Evolutionary conservation across 495 filamentous ascomycete species (phyloP), one percentile per base, ranked within the genome.

Genomic region (Pyronema domesticum): DNA sequence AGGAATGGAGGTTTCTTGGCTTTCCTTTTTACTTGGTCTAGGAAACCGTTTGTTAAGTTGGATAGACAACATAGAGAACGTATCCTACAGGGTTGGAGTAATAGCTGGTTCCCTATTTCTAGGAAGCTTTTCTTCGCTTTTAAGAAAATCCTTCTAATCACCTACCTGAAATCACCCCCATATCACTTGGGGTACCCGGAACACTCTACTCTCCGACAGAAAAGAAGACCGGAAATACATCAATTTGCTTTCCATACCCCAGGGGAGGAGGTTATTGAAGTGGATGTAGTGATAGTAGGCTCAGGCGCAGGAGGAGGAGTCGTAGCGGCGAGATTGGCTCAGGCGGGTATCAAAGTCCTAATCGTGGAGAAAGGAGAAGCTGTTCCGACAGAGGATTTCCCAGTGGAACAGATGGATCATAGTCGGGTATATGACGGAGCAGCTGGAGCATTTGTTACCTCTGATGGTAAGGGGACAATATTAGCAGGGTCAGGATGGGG

Each of bases 291-390:
- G 11, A 78, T 95, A 55, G 74, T 95, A 5, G 89, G 89, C 1
- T 88, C 83, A 48, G 89, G 89, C n/a, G 91, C 85, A 60, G 89
- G 89, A 48, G 87, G 84, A 14, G 85, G 74, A 0, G 87, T 94
- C 0, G 76, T 75, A 30, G 86, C 89, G 10, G 87, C 87, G 68
- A 81, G 82, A 23, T 70, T 95, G 4, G 39, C 39, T 42, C 80
- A 85, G 60, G 81, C 77, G 2, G 83, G 79, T 13, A 68, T 81
- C 48, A 70, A 70, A 7, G 85, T 94, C 19, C 65, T 94, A 3
- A 85, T 95, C 0, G 79, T 89, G 4, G 88, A 95, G 46, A 89
- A 89, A 62, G 75, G 76, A 1, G 82, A 85, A 59, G 76, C 87
- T 47, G 40, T 83, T 66, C 69, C 80, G 0, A 72, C 81, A 1